Evolutionary conservation across 805 yeast species (phyloP).

Genomic region (Komagataella mondaviorum): DNA sequence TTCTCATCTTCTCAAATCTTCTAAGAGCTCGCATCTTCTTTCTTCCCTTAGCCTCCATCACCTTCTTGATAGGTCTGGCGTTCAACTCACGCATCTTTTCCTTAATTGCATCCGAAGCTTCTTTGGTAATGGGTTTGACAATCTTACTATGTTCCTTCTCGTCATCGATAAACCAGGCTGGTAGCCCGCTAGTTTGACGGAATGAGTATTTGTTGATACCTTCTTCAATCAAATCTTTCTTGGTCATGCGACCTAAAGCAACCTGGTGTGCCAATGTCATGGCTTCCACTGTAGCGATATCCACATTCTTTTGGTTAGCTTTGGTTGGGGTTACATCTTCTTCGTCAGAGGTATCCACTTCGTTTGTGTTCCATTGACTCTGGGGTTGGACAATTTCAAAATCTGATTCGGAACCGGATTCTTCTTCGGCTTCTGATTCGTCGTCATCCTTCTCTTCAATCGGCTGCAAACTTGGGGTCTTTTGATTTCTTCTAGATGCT

Average conservation of each 20-base stretch:
- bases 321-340: slow-evolving; percentile 27
- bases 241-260: slow-evolving; percentile 78
- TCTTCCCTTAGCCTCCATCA: slow-evolving; percentile 94
- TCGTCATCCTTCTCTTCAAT: slow-evolving; percentile 10
- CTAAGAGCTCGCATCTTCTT: slow-evolving; percentile 87
- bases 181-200: slow-evolving; percentile 81
- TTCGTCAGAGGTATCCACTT: slow-evolving; percentile 24
- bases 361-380: slow-evolving; percentile 17
- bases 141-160: slow-evolving; percentile 79
- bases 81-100: slow-evolving; percentile 71
- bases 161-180: slow-evolving; percentile 96
- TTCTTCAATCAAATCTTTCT: slow-evolving; percentile 79
- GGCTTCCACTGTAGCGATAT: slow-evolving; percentile 85
- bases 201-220: slow-evolving; percentile 88
- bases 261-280: slow-evolving; percentile 97
- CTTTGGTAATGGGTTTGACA: slow-evolving; percentile 88
- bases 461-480: not conserved
- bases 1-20: slow-evolving; percentile 77
- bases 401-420: slow-evolving; percentile 5
- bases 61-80: slow-evolving; percentile 97
- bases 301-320: slow-evolving; percentile 44
- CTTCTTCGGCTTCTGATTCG: slow-evolving; percentile 4
- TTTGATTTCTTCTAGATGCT: not conserved
- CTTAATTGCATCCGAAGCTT: slow-evolving; percentile 68
- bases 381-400: slow-evolving; percentile 22